Evolutionary conservation across 768 basidiomycete genomes (phyloP), one percentile per base, ranked within the genome.

Genomic region (Kwoniella mangroviensis): DNA sequence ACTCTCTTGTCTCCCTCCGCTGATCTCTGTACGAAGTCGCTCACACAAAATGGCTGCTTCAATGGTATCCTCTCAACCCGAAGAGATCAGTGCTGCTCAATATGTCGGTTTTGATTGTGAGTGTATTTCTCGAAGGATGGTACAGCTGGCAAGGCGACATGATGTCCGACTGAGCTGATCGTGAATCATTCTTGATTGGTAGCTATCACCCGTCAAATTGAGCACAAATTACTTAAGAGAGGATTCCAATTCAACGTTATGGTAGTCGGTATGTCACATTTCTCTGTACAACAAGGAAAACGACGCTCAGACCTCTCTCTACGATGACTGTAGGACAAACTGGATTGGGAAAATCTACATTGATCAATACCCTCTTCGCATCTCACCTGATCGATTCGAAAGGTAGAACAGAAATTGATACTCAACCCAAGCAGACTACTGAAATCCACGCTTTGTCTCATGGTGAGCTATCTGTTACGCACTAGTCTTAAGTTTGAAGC

Each of bases 241-340:
- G 96, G 96, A 70, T 98, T 98, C 88, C 93, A 98, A 87, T 98
- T 98, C 89, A 98, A 98, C 81, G 92, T 97, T 70, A 98, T 98
- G 81, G 91, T 93, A 71, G 96, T 91, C 77, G 96, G 95, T 95
- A 75, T 52, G 84, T 78, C 53, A 28, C 24, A n/a, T 13, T 24
- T 11, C 6, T 19, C 11, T 3, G 52, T 41, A 42, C 24, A 34
- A 26, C 24, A 34, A 17, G 10, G 51, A 34, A n/a, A 22, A 9
- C 22, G 21, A 42, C 40, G 53, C 21, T 43, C 1, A 26, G 42
- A 62, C 28, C 59, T 4, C 22, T 19, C 21, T 68, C 13, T 41
- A 1, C n/a, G 19, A 9, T 13, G 9, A 1, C 5, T 63, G 4
- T 66, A 97, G 95, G 95, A 63, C 96, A 96, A 87, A 98, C 94